phyloP scores from a whole-genome alignment of 2,329 filamentous ascomycete species.

The Aspergillus quadrilineatus region DNA sequence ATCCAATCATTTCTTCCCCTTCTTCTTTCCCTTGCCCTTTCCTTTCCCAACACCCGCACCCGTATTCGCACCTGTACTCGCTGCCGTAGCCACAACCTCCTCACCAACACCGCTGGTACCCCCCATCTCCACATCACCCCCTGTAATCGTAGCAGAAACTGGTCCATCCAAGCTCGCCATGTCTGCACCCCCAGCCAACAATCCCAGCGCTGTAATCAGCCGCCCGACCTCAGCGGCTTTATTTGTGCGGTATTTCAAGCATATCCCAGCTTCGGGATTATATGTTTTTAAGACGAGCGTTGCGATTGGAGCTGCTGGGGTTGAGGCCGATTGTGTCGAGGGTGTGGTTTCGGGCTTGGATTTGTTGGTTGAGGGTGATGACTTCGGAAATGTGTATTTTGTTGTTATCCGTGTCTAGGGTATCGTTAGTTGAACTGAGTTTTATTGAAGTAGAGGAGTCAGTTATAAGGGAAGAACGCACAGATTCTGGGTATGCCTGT shows the following conservation, averaged over 20 bases:
- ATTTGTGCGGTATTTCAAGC: constrained; percentile 86
- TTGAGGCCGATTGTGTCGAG: constrained; percentile 16
- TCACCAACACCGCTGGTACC: constrained; percentile 11
- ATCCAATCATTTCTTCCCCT: constrained; percentile 62
- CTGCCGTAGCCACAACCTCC: constrained; percentile 28
- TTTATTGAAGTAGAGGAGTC: not conserved
- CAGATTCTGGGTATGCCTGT: constrained; percentile 79
- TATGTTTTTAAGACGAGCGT: constrained; percentile 84
- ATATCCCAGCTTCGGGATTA: constrained; percentile 76
- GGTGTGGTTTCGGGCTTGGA: constrained; percentile 29
- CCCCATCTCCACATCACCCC: constrained; percentile 14
- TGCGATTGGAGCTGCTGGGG: constrained; percentile 52
- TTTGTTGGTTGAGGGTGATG: constrained; percentile 28
- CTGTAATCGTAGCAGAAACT: not conserved
- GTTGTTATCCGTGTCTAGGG: constrained; percentile 88
- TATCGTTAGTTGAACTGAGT: constrained; percentile 6
- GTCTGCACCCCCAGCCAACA: constrained; percentile 66
- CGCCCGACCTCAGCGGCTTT: constrained; percentile 88
- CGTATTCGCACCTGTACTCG: constrained; percentile 24
- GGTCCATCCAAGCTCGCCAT: constrained; percentile 60
- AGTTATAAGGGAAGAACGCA: constrained; percentile 49
- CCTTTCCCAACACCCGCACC: constrained; percentile 29
- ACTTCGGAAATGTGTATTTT: constrained; percentile 70
- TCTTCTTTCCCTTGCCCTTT: constrained; percentile 62
- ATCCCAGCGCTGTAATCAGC: constrained; percentile 73